Percentiles rank a stretch among this genome's conserved stretches.
Evolutionary conservation across 352 stramenopile genomes (phyloP).

Genomic region (Globisporangium orthogonon): DNA sequence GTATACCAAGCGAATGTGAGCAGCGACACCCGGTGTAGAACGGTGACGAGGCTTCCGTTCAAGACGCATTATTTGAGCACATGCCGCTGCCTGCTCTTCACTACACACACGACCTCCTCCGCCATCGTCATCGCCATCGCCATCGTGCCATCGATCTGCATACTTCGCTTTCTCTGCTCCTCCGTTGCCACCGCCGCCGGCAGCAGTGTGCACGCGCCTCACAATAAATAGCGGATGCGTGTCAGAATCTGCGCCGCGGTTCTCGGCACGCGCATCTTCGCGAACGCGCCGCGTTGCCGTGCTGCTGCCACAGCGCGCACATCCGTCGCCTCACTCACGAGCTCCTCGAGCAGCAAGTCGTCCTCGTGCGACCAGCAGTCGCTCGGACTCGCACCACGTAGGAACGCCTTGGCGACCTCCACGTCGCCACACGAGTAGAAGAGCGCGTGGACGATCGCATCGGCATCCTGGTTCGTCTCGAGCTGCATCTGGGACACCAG

Average conservation of each 20-base stretch:
- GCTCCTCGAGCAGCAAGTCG: conserved; percentile 35
- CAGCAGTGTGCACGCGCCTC: neutral
- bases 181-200: neutral
- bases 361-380: conserved; percentile 46
- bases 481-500: conserved; percentile 29
- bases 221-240: conserved; percentile 65
- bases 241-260: conserved; percentile 33
- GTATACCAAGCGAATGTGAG: neutral
- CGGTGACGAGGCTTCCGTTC: neutral
- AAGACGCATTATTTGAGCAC: neutral
- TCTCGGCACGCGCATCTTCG: conserved; percentile 28
- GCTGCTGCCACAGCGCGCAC: conserved; percentile 17
- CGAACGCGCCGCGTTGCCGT: conserved; percentile 25
- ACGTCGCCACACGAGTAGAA: conserved; percentile 34
- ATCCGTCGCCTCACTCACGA: conserved; percentile 7
- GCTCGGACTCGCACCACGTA: conserved; percentile 21
- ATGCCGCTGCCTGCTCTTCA: neutral
- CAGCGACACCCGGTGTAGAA: neutral
- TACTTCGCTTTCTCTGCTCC: neutral
- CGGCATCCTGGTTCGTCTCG: conserved; percentile 20
- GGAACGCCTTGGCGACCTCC: conserved; percentile 22
- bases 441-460: conserved; percentile 28
- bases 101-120: neutral
- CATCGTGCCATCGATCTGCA: neutral
- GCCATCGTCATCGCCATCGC: too few relatives aligned